Evolutionary conservation across 306 rosid species (phyloP).

Genomic region (Acacia acuminata): DNA sequence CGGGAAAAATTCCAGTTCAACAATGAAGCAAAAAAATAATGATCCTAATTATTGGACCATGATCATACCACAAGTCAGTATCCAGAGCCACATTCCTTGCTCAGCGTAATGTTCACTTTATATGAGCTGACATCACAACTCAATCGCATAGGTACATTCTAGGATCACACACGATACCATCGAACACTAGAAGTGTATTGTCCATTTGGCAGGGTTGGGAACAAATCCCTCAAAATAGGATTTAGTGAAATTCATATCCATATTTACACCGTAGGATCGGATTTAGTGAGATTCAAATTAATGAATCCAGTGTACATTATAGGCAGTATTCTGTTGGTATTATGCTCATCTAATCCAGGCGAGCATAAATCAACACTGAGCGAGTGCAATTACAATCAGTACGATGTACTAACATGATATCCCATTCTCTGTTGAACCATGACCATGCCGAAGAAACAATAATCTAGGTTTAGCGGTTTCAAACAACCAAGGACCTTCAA

Average conservation of each 20-base stretch:
- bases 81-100: neutral
- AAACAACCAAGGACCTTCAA: neutral
- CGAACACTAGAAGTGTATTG: neutral
- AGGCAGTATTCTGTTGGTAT: neutral
- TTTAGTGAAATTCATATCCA: neutral
- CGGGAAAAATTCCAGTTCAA: neutral
- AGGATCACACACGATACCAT: neutral
- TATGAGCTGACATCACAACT: neutral
- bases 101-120: neutral
- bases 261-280: neutral
- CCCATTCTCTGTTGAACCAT: neutral
- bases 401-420: neutral
- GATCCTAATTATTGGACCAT: slow-evolving; percentile 10
- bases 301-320: neutral
- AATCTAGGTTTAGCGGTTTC: neutral
- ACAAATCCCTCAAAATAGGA: neutral
- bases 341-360: neutral
- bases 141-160: neutral
- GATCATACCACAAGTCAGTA: neutral
- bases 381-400: neutral
- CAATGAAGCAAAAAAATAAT: neutral
- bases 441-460: neutral
- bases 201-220: neutral
- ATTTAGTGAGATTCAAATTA: neutral
- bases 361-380: neutral